Percentiles rank a stretch among this genome's conserved stretches.
phyloP scores from a whole-genome alignment of 345 rosid species.

The Eucalyptus pauciflora region DNA sequence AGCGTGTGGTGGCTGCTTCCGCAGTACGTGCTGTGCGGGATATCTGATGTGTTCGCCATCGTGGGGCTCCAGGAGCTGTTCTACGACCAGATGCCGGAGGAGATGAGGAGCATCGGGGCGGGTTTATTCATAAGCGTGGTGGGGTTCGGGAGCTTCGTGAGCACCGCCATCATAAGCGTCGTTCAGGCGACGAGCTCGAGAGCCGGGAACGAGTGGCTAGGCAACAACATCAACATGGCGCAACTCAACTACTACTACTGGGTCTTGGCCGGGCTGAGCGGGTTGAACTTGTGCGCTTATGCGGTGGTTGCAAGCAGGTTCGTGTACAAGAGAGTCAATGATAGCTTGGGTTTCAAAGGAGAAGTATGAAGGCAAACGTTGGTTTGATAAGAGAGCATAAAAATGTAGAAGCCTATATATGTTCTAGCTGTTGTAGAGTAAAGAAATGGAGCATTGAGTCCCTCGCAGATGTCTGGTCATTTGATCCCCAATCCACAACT shows the following conservation, averaged over 20 bases:
- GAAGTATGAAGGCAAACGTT: not conserved
- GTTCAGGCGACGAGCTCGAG: conserved; percentile 36
- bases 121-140: conserved; percentile 49
- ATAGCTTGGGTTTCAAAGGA: not conserved
- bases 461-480: not conserved
- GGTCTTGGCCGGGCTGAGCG: conserved; percentile 61
- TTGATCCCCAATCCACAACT: not conserved
- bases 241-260: conserved; percentile 58
- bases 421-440: not conserved
- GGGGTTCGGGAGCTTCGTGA: conserved; percentile 75
- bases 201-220: conserved; percentile 47
- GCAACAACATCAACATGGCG: conserved; percentile 53
- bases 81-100: conserved; percentile 81
- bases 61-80: conserved; percentile 86
- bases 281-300: conserved; percentile 36
- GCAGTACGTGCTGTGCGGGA: conserved; percentile 49
- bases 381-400: not conserved
- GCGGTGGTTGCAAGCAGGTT: conserved; percentile 45
- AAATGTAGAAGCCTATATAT: not conserved
- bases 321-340: conserved; percentile 48
- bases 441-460: not conserved
- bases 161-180: conserved; percentile 34
- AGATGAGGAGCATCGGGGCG: conserved; percentile 83
- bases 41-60: conserved; percentile 54
- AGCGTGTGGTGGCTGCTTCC: conserved; percentile 83